Base-by-base conservation (phyloP, 1,139 yeast genomes). In the Pichia sp. region DNA sequence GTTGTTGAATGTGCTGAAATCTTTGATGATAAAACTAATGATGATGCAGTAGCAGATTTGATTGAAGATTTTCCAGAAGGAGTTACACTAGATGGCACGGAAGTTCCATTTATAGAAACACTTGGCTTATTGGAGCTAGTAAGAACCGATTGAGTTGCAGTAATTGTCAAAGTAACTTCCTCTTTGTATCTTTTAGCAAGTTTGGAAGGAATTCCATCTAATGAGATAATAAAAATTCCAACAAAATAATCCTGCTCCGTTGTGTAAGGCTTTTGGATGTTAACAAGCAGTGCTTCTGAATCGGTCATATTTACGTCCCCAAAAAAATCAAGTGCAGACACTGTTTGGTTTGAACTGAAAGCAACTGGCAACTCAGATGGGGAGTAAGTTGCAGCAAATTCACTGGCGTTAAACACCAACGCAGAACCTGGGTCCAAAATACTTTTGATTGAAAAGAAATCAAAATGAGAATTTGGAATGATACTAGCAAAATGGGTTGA, bases 141-240 rank as follows among this genome's bases (percentile, higher is more conserved):
- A 38, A 45, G 55, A 36, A 33, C 37, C 29, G 52, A 36, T 27
- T 47, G 37, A 7, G 55, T 45, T 11, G 54, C 52, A 39, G 54
- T 46, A 42, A 50, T 48, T n/a, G 56, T 53, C 29, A 54, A 49
- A 33, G 58, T 53, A 44, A 51, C 54, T 31, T 43, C 48, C 33
- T 50, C 47, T 29, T 47, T 52, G 36, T 42, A 52, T 54, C 56
- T 55, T 49, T 51, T 54, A 28, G 26, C 52, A n/a, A 42, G 42
- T 11, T 40, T 16, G 35, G 38, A 37, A 33, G 48, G 48, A 36
- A 49, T 49, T 39, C 48, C 52, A 28, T 48, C 45, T 36, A 51
- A 49, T 27, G 40, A 29, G 23, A 53, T 44, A 23, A 55, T 40
- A 49, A 57, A 57, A 29, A 55, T 42, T 40, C 52, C 58, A 42